A percentile compares a stretch with the other conserved stretches of the same genome.
Evolutionary conservation across 176 grass and related monocot species (phyloP).

Genomic region (Zoysia pacifica): DNA sequence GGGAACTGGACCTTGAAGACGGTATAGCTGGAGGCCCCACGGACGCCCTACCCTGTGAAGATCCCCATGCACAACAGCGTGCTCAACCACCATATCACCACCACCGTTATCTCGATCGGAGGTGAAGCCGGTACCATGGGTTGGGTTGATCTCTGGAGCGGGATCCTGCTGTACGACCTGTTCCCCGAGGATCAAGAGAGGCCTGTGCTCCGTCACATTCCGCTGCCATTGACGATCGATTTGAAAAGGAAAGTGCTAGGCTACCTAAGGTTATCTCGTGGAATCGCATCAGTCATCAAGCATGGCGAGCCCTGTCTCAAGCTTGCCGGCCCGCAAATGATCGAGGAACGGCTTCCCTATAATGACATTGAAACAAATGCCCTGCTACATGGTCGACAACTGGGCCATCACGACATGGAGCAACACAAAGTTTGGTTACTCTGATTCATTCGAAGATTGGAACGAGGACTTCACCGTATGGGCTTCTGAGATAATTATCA

Average conservation of each 20-base stretch:
- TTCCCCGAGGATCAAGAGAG: neutral
- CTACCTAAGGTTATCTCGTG: neutral
- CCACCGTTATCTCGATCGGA: neutral
- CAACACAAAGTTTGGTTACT: neutral
- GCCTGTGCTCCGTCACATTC: neutral
- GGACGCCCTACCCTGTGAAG: neutral
- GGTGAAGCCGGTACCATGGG: neutral
- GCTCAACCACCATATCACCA: neutral
- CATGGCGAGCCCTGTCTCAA: no score
- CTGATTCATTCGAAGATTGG: no score
- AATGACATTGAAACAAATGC: neutral
- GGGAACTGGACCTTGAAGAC: neutral
- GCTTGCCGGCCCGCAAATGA: neutral
- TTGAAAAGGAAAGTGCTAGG: neutral
- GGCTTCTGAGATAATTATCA: neutral
- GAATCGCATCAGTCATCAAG: neutral
- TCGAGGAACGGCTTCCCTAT: neutral
- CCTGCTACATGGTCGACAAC: no score
- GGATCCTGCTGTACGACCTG: neutral
- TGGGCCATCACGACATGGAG: slow-evolving; percentile 11
- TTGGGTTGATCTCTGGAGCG: slow-evolving; percentile 13
- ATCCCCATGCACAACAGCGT: neutral
- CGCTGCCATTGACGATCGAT: neutral
- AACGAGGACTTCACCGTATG: neutral
- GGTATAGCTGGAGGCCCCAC: neutral